Conservation (phyloP, 768 basidiomycete species). For the Suillus subluteus region DNA sequence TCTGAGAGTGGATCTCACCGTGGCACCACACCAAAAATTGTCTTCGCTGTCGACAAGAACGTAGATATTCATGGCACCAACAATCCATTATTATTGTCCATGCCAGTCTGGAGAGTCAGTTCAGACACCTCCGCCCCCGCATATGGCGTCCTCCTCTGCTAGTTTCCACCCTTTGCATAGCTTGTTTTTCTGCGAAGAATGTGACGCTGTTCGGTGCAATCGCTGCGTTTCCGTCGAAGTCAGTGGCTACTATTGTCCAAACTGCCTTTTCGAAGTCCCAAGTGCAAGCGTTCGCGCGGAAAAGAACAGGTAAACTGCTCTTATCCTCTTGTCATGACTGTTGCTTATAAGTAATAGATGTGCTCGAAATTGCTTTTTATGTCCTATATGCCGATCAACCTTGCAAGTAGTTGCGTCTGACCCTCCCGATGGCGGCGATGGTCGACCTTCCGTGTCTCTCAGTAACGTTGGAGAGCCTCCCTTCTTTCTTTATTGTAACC, state of each 20-base stretch:
- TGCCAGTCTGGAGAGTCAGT: constrained; percentile 58
- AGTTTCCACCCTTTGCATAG: constrained; percentile 83
- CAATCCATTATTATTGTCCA: constrained; percentile 70
- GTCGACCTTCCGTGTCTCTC: constrained; percentile 53
- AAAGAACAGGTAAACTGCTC: constrained; percentile 78
- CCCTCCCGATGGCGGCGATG: constrained; percentile 63
- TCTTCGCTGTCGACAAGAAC: neutral
- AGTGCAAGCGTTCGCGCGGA: constrained; percentile 98
- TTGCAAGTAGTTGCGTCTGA: constrained; percentile 92
- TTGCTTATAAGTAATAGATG: constrained; percentile 59
- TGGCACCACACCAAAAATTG: neutral
- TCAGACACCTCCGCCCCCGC: constrained; percentile 66
- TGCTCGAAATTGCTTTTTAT: constrained; percentile 96
- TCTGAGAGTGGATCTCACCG: neutral
- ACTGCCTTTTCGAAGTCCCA: constrained; percentile 97
- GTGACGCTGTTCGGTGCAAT: constrained; percentile 93
- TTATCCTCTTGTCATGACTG: constrained; percentile 1
- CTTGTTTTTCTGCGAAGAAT: constrained; percentile 98
- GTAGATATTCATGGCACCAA: constrained; percentile 41
- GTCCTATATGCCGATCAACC: constrained; percentile 90
- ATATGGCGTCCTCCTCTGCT: constrained; percentile 74
- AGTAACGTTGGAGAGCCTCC: constrained; percentile 80
- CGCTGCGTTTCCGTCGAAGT: constrained; percentile 92
- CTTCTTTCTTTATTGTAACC: constrained; percentile 89
- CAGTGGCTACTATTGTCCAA: constrained; percentile 96